Base-by-base conservation (phyloP, 768 basidiomycete species). In the Boletus bicolor region DNA sequence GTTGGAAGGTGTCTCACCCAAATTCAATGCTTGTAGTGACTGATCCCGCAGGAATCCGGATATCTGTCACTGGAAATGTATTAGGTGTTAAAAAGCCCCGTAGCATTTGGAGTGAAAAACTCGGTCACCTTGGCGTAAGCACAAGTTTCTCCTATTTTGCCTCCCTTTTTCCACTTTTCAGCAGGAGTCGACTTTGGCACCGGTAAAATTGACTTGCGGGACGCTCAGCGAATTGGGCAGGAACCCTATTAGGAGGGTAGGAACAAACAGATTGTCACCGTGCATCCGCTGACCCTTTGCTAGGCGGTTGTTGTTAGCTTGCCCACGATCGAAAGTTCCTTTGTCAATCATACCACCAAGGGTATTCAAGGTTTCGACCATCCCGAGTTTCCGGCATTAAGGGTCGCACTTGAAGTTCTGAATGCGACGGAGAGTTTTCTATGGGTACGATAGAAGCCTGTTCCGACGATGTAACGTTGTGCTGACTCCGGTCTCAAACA, bases 341-440 rank as follows among this genome's bases (percentile, higher is more conserved):
- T 85, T 69, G 88, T 84, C 19, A 82, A 77, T 10, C 87, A 93
- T 67, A 85, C 84, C 8, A 81, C 90, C 0, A 91, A 87, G 67
- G 85, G 87, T 30, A 86, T 94, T 38, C 77, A 79, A 66, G 90
- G 92, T 26, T 94, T 88, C 68, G 73, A 83, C 52, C 87, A 96
- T 66, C 83, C 86, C 7, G 92, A 95, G 57, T 86, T 86, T 63
- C 87, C 96, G 3, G 87, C 87, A n/a, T 73, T 96, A 28, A 81
- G 86, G 21, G 81, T 98, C n/a, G 86, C 94, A 5, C 73, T 85
- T 2, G 90, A 95, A 61, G 84, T 93, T 15, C 76, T 99, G 49
- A 97, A 97, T 62, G 95, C 93, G 12, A 85, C 92, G 10, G 97
- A 98, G 75, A 90, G 92, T 60, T 97, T 87, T 69, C 82, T 98